Evolutionary conservation across 305 asterid genomes (phyloP).

Genomic region (Salvia sclarea): DNA sequence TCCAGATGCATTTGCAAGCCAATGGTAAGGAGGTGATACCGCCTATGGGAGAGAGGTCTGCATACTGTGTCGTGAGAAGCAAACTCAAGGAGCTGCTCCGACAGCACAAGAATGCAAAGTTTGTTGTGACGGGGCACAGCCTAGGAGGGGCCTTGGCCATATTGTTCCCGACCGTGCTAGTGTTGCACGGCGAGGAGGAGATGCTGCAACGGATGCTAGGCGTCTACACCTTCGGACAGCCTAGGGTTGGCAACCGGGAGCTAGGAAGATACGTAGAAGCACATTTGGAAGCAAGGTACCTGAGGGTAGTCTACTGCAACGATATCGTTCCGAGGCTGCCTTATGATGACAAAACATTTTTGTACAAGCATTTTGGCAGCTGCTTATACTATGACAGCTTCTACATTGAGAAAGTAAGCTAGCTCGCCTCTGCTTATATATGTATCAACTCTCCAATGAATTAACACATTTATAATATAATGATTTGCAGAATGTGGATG

Average conservation of each 20-base stretch:
- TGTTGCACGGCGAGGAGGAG: conserved; percentile 63
- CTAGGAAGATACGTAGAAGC: conserved; percentile 64
- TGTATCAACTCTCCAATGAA: no score
- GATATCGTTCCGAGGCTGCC: conserved; percentile 96
- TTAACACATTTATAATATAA: no score
- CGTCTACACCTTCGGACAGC: conserved; percentile 87
- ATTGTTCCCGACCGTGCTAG: conserved; percentile 72
- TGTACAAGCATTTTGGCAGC: conserved; percentile 87
- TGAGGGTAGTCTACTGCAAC: conserved; percentile 79
- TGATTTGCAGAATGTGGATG: conserved; percentile 56
- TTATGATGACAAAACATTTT: conserved; percentile 76
- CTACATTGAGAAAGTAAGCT: conserved; percentile 64
- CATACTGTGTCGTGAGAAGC: conserved; percentile 61
- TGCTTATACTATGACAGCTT: conserved; percentile 83
- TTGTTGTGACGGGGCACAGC: conserved; percentile 91
- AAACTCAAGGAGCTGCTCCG: conserved; percentile 59
- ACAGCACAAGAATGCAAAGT: conserved; percentile 69
- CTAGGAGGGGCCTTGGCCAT: conserved; percentile 95
- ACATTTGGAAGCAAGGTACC: conserved; percentile 63
- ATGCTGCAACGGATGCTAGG: conserved; percentile 60
- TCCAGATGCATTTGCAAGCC: conserved; percentile 43
- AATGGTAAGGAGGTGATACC: conserved; percentile 30
- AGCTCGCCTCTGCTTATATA: not conserved
- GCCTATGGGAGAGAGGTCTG: conserved; percentile 52
- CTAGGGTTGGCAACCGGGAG: conserved; percentile 73